Base-by-base conservation (phyloP, 2,329 filamentous ascomycete genomes). In the Coniochaeta pulveracea region DNA sequence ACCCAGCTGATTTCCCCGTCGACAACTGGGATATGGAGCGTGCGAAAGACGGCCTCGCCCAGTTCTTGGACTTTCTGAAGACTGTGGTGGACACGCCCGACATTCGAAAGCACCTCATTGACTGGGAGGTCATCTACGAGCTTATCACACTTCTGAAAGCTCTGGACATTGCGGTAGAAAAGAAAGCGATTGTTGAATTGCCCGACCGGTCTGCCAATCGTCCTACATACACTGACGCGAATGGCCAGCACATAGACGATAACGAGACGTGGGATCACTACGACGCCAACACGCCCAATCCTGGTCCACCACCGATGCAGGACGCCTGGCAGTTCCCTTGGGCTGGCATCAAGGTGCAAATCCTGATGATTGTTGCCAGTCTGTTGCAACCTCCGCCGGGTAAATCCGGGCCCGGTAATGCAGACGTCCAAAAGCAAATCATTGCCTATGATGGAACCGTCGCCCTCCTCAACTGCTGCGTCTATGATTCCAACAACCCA, bases 21-120 rank as follows among this genome's bases (percentile, higher is more conserved):
- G 93, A 96, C 47, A 72, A 86, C 29, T 96, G 89, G 89, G 89
- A 96, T 48, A 93, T 96, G 81, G 89, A 96, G 53, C 76, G 89
- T 10, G 89, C 93, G 37, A 94, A 93, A 53, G 89, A 96, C 49
- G 89, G 89, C 1, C 75, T 96, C 1, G 85, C 88, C 33, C 88
- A 95, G 54, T 94, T 93, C 50, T 73, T 96, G 2, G 88, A 95
- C 46, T 93, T 96, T 52, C 81, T 95, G 34, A 85, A 82, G 11
- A 88, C 91, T 0, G 73, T 94, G 18, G 86, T 85, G 1, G 88
- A 94, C 49, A 81, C 89, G 46, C 70, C 79, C 26, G 80, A 85
- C 33, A 85, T 85, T 64, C 84, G 93, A 41, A 71, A 76, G 26
- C 79, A 93, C 40, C 70, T 96, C 24, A 84, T 93, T 32, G 80